These are phyloP conservation scores for Pueraria montana DNA, from an alignment of 306 rosid species.

Conservation along the genomic window DNA sequence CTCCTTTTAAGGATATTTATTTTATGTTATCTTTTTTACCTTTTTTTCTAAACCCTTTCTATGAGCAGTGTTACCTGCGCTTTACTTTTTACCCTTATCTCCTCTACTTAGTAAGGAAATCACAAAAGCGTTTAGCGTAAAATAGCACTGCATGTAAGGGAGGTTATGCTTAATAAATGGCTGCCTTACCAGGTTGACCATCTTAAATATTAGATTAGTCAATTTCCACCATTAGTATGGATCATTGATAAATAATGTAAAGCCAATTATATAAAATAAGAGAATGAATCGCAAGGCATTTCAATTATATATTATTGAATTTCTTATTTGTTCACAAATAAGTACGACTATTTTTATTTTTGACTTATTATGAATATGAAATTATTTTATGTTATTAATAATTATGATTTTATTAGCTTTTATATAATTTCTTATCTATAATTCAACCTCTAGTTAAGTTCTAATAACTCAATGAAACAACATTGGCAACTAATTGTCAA, in stretches of 20 bases:
- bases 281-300: not conserved
- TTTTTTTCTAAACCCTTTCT: not conserved
- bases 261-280: too few relatives aligned
- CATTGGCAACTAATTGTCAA: too few relatives aligned
- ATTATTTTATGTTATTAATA: not conserved
- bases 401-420: too few relatives aligned
- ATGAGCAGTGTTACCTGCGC: slow-evolving; percentile 61
- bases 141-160: slow-evolving; percentile 48
- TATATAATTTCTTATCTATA: too few relatives aligned
- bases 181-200: not conserved
- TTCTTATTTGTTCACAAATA: not conserved
- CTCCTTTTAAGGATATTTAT: not conserved
- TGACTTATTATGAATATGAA: not conserved
- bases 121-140: slow-evolving; percentile 54
- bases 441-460: too few relatives aligned
- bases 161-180: too few relatives aligned
- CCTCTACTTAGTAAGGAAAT: slow-evolving; percentile 8
- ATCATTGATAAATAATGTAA: too few relatives aligned
- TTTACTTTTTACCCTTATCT: slow-evolving; percentile 55
- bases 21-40: not conserved
- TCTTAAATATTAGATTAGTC: not conserved
- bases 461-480: too few relatives aligned
- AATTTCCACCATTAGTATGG: too few relatives aligned
- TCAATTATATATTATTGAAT: not conserved
- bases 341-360: not conserved